Evolutionary conservation across 2,329 filamentous ascomycete species (phyloP), one percentile per base, ranked within the genome.

Genomic region (Fonsecaea pugnacius): DNA sequence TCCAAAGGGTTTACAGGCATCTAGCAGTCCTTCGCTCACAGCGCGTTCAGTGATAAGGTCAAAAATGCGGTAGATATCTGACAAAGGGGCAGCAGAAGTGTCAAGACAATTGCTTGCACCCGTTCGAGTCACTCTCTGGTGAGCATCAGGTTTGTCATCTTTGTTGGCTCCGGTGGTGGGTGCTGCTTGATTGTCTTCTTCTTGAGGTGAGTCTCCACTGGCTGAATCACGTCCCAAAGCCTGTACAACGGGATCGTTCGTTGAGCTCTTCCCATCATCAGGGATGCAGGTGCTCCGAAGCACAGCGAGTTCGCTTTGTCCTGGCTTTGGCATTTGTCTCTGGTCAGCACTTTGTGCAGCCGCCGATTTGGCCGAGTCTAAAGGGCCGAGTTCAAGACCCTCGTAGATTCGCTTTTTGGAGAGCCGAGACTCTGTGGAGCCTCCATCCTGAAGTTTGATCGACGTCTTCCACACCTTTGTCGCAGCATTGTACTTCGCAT

Each of bases 11-110:
- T 1, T 81, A 48, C 1, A 78, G 74, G 57, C 57, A 9, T 83
- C 69, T 10, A 74, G 68, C 67, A 73, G 63, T 60, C 76, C 79
- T 0, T 67, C 60, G 10, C 54, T 33, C 14, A 56, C 43, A 24
- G 63, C 68, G 52, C 63, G 64, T 24, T 63, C 9, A 51, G 80
- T 76, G 43, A 87, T 78, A 33, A 84, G 77, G 1, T 70, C 70
- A 61, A 88, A 83, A 9, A 85, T 84, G 1, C 82, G 78, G 2
- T 77, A 58, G 5, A 84, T 79, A 21, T 78, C 73, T 9, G 74
- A 75, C 0, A 85, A 67, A 3, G 83, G 84, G 5, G 82, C 81
- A 2, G 36, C 36, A 4, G 38, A 55, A 30, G 27, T 5, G 24
- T 69, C 61, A 6, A 69, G 63, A 27, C 50, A 50, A 16, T 58